These are phyloP conservation scores for Cladosporium cucumerinum DNA, from an alignment of 2,329 filamentous ascomycete genomes.

Conservation along the genomic window DNA sequence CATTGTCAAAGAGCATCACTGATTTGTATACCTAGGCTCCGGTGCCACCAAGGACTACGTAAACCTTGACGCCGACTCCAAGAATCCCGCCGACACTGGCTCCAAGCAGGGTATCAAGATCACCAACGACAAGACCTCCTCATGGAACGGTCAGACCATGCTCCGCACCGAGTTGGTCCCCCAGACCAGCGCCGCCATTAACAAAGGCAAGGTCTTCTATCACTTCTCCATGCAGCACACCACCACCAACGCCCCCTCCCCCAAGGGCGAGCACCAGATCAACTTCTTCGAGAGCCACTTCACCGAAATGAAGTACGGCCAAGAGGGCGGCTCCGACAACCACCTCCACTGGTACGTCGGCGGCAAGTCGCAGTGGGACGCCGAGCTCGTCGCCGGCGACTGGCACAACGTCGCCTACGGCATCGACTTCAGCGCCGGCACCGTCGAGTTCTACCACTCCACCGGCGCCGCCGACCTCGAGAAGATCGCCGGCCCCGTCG, in stretches of 20 bases:
- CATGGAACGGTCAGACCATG: constrained; percentile 71
- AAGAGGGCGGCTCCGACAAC: constrained; percentile 48
- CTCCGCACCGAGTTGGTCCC: constrained; percentile 71
- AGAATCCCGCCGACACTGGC: constrained; percentile 62
- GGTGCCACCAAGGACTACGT: constrained; percentile 57
- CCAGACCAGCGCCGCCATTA: constrained; percentile 63
- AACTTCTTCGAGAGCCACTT: constrained; percentile 67
- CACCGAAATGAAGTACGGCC: constrained; percentile 69
- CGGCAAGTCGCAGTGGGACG: constrained; percentile 60
- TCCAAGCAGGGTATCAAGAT: constrained; percentile 66
- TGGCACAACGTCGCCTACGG: constrained; percentile 77
- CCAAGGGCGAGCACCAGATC: constrained; percentile 65
- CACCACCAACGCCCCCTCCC: constrained; percentile 58
- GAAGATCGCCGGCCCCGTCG: constrained; percentile 59
- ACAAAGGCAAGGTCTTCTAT: constrained; percentile 65
- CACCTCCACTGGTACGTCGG: constrained; percentile 64
- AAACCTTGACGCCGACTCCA: constrained; percentile 57
- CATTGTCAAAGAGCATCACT: background rate
- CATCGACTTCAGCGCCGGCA: constrained; percentile 62
- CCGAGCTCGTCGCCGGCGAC: constrained; percentile 57
- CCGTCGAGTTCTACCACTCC: constrained; percentile 68
- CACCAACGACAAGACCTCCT: constrained; percentile 61
- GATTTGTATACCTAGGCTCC: constrained; percentile 33
- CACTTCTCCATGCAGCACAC: constrained; percentile 66
- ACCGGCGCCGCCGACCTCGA: constrained; percentile 57